Evolutionary conservation across 2,329 filamentous ascomycete genomes (phyloP), one percentile per base, ranked within the genome.

Genomic region (Bipolaris victoriae): DNA sequence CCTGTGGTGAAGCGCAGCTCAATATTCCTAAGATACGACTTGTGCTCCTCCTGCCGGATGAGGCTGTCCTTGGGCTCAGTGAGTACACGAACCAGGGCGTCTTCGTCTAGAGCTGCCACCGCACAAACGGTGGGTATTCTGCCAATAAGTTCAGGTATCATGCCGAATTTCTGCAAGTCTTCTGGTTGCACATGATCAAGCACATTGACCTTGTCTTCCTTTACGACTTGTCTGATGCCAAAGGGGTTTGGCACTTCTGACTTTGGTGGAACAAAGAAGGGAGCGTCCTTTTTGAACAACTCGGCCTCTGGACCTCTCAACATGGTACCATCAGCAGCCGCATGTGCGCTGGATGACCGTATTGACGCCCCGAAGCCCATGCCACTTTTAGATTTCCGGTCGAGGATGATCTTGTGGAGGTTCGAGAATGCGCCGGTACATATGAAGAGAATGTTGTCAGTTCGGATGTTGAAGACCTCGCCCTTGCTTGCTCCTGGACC

Each of bases 131-230:
- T 91, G 50, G 96, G 94, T 46, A 99, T 87, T 16, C 95, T 90
- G n/a, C 95, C 95, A 51, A 98, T 90, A n/a, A 97, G 83, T 77
- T 97, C 93, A 0, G 93, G 93, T 52, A 97, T 97, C 72, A 97
- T 91, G 13, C 93, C 94, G 70, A 92, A 97, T 41, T 84, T 85
- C 76, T 96, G 91, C 1, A 96, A 80, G 68, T 96, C 90, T 10
- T 85, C 81, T 1, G 91, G 90, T 3, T 87, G 90, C 24, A 90
- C 84, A 20, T 95, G 84, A 64, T 94, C 90, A 1, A 95, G 81
- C 11, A 82, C 79, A 61, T 86, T 86, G 70, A 83, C 83, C 62
- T 65, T 68, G 7, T 67, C 69, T 55, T 65, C 66, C 62, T 52
- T 60, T 16, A 61, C 60, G 15, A 61, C 60, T 31, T 62, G 53